Evolutionary conservation across 768 basidiomycete genomes (phyloP).

Genomic region (Lactifluus rugatus): DNA sequence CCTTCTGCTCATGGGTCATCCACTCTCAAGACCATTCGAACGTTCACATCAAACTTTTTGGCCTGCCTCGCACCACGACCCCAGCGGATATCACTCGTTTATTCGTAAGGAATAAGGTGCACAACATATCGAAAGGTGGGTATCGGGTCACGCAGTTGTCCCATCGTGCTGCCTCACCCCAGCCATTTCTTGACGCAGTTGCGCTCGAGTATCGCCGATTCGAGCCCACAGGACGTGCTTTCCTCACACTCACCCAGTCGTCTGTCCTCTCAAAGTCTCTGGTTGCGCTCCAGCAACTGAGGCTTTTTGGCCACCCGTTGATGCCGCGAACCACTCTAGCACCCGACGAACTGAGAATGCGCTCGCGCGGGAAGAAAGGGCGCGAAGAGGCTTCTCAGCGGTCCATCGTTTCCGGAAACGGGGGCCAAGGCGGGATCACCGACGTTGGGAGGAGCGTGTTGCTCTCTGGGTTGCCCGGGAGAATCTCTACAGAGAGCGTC

Average conservation of each 20-base stretch:
- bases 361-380: slow-evolving; percentile 33
- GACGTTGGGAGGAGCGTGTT: slow-evolving; percentile 46
- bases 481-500: slow-evolving; percentile 28
- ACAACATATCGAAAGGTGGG: slow-evolving; percentile 14
- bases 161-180: neutral
- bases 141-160: too few species aligned
- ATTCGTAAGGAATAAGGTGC: slow-evolving; percentile 9
- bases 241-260: slow-evolving; percentile 43
- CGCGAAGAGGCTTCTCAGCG: slow-evolving; percentile 31
- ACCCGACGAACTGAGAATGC: slow-evolving; percentile 19
- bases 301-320: slow-evolving; percentile 38
- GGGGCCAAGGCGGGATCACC: slow-evolving; percentile 42
- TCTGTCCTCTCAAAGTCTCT: slow-evolving; percentile 36
- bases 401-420: slow-evolving; percentile 32
- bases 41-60: slow-evolving; percentile 7
- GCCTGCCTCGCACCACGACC: slow-evolving; percentile 16
- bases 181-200: slow-evolving; percentile 30
- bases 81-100: slow-evolving; percentile 16
- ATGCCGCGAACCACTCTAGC: slow-evolving; percentile 26
- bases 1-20: neutral
- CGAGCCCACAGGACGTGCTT: slow-evolving; percentile 47
- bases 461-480: slow-evolving; percentile 53
- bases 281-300: slow-evolving; percentile 33
- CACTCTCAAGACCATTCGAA: slow-evolving; percentile 4
- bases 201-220: slow-evolving; percentile 52